Evolutionary conservation across 1,284 basidiomycete genomes (phyloP).

Genomic region (Naganishia liquefaciens): DNA sequence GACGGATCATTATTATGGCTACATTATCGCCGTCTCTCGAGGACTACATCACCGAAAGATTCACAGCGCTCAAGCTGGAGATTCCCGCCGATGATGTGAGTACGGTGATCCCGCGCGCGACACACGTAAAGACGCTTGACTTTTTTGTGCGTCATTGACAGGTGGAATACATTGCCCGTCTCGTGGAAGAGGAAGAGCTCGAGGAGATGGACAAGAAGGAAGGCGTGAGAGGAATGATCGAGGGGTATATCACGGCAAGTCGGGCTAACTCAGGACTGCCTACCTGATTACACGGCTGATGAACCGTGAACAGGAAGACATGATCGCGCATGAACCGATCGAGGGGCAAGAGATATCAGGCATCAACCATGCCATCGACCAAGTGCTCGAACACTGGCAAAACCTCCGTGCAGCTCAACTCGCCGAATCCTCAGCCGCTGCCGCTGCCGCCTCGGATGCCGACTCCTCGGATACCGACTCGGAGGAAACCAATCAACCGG

Average conservation of each 20-base stretch:
- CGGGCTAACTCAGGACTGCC: constrained; percentile 18
- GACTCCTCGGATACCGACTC: constrained; percentile 5
- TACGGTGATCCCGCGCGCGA: background rate
- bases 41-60: constrained; percentile 43
- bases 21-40: constrained; percentile 38
- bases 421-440: constrained; percentile 24
- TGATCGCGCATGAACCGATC: constrained; percentile 7
- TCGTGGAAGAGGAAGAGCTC: constrained; percentile 53
- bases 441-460: constrained; percentile 3
- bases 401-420: constrained; percentile 37
- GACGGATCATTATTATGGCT: too few species aligned
- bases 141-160: constrained; percentile 20
- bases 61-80: constrained; percentile 40
- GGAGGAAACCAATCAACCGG: background rate
- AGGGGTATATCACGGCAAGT: constrained; percentile 46
- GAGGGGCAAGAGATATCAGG: constrained; percentile 31
- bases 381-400: constrained; percentile 44
- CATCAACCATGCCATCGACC: constrained; percentile 42
- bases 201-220: constrained; percentile 52
- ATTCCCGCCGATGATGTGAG: constrained; percentile 50
- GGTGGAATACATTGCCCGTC: constrained; percentile 53
- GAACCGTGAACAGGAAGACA: constrained; percentile 22
- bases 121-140: too few species aligned
- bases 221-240: constrained; percentile 53
- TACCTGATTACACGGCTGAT: background rate